Evolutionary conservation across 495 filamentous ascomycete genomes (phyloP).

Genomic region (Penicillium macrosclerotiorum): DNA sequence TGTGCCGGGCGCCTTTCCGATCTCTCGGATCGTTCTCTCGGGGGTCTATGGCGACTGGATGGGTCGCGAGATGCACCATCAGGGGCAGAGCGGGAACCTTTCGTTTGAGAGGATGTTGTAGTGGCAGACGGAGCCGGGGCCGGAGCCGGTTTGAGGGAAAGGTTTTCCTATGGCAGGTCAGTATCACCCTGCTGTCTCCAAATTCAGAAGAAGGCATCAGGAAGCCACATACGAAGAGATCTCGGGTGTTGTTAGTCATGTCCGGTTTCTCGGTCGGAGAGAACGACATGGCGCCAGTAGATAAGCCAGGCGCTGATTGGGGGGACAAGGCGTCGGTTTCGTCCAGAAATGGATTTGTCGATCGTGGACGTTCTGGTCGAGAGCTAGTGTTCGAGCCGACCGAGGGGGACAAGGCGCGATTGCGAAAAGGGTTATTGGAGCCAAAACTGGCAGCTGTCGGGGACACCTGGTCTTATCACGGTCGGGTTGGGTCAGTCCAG

Average conservation of each 20-base stretch:
- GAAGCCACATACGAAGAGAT: slow-evolving; percentile 77
- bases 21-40: slow-evolving; percentile 28
- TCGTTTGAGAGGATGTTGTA: slow-evolving; percentile 23
- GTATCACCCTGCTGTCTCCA: background rate
- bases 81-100: slow-evolving; percentile 41
- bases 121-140: slow-evolving; percentile 4
- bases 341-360: slow-evolving; percentile 92
- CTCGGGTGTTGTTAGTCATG: slow-evolving; percentile 65
- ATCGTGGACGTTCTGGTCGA: slow-evolving; percentile 66
- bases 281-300: slow-evolving; percentile 54
- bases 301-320: slow-evolving; percentile 41
- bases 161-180: slow-evolving; percentile 35
- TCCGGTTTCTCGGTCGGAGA: slow-evolving; percentile 51
- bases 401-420: slow-evolving; percentile 76
- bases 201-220: background rate
- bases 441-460: slow-evolving; percentile 62
- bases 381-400: slow-evolving; percentile 39
- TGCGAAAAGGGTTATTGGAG: slow-evolving; percentile 99
- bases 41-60: slow-evolving; percentile 26
- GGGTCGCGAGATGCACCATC: slow-evolving; percentile 34
- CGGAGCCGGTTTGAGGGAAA: slow-evolving; percentile 35
- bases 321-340: slow-evolving; percentile 54
- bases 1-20: slow-evolving; percentile 18
- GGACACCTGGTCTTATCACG: slow-evolving; percentile 28
- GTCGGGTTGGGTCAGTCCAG: slow-evolving; percentile 10